Conservation (phyloP, 306 rosid species). For the Quercus rubra region DNA sequence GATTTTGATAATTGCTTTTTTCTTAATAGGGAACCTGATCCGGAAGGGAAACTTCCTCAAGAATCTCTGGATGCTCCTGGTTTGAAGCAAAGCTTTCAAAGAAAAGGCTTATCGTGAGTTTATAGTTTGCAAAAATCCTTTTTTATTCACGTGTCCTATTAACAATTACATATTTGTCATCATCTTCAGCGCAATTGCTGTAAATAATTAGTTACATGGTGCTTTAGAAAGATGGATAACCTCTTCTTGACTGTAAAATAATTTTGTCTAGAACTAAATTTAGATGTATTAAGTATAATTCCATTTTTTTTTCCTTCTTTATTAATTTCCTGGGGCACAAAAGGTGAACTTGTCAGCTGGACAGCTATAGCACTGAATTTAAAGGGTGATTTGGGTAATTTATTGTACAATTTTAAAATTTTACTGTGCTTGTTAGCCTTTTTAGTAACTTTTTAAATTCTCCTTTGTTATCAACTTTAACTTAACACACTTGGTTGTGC, state of each 20-base stretch:
- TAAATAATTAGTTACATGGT: not conserved
- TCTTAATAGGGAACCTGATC: constrained; percentile 66
- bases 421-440: not conserved
- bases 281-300: not conserved
- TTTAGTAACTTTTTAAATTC: not conserved
- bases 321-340: not conserved
- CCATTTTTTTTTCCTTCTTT: not conserved
- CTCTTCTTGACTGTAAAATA: not conserved
- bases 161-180: constrained; percentile 4
- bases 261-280: not conserved
- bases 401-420: not conserved
- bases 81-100: constrained; percentile 67
- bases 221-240: not conserved
- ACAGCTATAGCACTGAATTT: not conserved
- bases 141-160: constrained; percentile 23
- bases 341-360: not conserved
- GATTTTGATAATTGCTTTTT: constrained; percentile 14
- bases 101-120: constrained; percentile 89
- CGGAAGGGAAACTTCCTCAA: constrained; percentile 87
- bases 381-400: not conserved
- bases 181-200: not conserved
- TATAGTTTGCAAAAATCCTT: constrained; percentile 13
- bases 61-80: constrained; percentile 76
- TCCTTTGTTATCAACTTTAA: not conserved
- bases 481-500: not conserved